Base-by-base conservation (phyloP, 2,329 filamentous ascomycete species). In the Pyrenophora tritici-repentis region DNA sequence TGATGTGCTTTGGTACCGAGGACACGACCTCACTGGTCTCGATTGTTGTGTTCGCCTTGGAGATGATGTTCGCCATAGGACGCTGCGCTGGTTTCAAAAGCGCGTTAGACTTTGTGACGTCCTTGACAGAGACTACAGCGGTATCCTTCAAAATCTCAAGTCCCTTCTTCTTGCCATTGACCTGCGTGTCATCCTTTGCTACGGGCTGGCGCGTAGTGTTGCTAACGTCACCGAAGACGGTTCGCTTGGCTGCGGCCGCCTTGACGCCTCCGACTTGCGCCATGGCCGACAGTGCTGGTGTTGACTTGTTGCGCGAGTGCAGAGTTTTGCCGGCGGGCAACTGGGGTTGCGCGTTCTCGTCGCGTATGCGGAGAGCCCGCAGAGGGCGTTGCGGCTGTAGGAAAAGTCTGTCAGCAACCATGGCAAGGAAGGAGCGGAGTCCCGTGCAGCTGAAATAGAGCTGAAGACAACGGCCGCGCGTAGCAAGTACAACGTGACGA, bases 271-370 rank as follows among this genome's bases (percentile, higher is more conserved):
- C 80, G 42, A 78, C 80, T 55, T 81, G 77, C 54, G 81, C 70
- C 53, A 83, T 66, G 61, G 79, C 79, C 39, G 76, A 89, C 61
- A 81, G 82, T 75, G 75, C 87, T 73, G 73, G 85, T 29, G 81
- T 86, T 7, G 91, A 95, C 75, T 96, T 96, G 76, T 91, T 87
- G 57, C 88, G 87, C 65, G 91, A 86, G 64, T 95, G 90, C 55
- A 91, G 77, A 45, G 82, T 58, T 55, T 73, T 75, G 46, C 78
- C 72, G 46, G 80, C 76, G 42, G 68, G 68, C 38, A 68, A 59
- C 44, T 72, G 62, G 9, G 71, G 70, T 12, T 62, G 66, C 52
- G 80, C 75, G 73, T 94, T 94, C 75, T 95, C 90, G 76, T 91
- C 88, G 69, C 81, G 81, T 65, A 82, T 78, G 72, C 83, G 83